Percentiles rank a stretch among this genome's conserved stretches.
phyloP scores from a whole-genome alignment of 177 flowering plant species.

The Vitis hybrid region DNA sequence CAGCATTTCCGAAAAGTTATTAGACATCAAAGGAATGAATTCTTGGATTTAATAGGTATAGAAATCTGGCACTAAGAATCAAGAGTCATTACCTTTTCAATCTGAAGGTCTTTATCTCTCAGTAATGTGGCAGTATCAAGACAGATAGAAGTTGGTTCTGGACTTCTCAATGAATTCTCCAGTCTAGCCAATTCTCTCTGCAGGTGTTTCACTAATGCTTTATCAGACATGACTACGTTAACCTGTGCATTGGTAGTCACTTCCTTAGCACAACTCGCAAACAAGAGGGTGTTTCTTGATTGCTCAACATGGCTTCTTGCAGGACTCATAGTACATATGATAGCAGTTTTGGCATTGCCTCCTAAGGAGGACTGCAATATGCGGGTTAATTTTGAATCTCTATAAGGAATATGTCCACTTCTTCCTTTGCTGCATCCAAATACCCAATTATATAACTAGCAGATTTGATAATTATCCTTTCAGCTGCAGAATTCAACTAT shows the following conservation, averaged over 20 bases:
- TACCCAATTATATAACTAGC: neutral
- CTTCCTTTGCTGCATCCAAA: slow-evolving; percentile 71
- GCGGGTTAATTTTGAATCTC: slow-evolving; percentile 77
- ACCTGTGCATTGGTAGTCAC: slow-evolving; percentile 59
- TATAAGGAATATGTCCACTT: slow-evolving; percentile 76
- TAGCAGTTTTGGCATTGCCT: slow-evolving; percentile 72
- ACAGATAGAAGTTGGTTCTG: slow-evolving; percentile 16
- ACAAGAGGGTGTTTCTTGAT: slow-evolving; percentile 59
- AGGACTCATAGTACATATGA: slow-evolving; percentile 75
- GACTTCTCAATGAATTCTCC: slow-evolving; percentile 39
- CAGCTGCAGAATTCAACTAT: no score
- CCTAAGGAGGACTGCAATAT: slow-evolving; percentile 65
- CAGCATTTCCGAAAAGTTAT: no score
- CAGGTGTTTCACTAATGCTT: slow-evolving; percentile 53
- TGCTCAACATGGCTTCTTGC: slow-evolving; percentile 71
- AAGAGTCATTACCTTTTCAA: slow-evolving; percentile 35
- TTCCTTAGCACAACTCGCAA: slow-evolving; percentile 65
- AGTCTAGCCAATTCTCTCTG: slow-evolving; percentile 51
- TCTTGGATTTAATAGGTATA: neutral
- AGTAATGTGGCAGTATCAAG: slow-evolving; percentile 28
- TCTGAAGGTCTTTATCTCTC: slow-evolving; percentile 36
- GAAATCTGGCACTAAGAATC: neutral
- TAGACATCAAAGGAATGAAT: no score
- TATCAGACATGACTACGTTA: slow-evolving; percentile 56
- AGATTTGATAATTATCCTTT: neutral